Evolutionary conservation across 805 yeast species (phyloP), one percentile per base, ranked within the genome.

Genomic region (Pichia manshurica): DNA sequence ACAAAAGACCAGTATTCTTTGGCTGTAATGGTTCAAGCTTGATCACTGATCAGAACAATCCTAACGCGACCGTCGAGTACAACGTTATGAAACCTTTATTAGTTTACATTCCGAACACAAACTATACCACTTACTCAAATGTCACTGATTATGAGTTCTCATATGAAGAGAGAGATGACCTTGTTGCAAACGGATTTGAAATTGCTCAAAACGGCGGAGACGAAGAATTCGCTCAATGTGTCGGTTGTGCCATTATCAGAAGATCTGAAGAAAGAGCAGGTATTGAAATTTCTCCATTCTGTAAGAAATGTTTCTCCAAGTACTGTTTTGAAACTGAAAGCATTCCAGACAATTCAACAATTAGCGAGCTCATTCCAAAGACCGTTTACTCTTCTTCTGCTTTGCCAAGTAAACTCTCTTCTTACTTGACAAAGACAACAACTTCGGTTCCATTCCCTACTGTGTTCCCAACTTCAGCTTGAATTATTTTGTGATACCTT

Each of bases 221-320:
- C 1, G 44, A 44, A 12, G 79, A 84, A 35, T 87, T 87, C 81
- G 71, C 77, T 25, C 72, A 79, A 28, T 87, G 96, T 69, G 74
- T 87, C 23, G 85, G 85, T 3, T 87, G 96, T 71, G 95, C 95
- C 7, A 75, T 87, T 39, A 73, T 87, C 46, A 79, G 84, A 66
- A 78, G 96, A 62, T 75, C 82, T 29, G 82, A 81, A 60, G 91
- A 87, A 66, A 73, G 87, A 57, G 62, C 71, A 29, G 77, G 77
- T 23, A 65, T 70, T 25, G 69, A 82, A 79, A 52, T 53, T 13
- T 55, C 57, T 10, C 54, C 55, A 23, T 85, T 84, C 58, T 87
- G 96, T 68, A 61, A 74, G 49, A 49, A 67, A 44, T 87, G 96
- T 62, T 86, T 87, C 63, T 60, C 67, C 10, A 71, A 69, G 21